Base-by-base conservation (phyloP, 352 stramenopile genomes). In the Globisporangium spinosum region DNA sequence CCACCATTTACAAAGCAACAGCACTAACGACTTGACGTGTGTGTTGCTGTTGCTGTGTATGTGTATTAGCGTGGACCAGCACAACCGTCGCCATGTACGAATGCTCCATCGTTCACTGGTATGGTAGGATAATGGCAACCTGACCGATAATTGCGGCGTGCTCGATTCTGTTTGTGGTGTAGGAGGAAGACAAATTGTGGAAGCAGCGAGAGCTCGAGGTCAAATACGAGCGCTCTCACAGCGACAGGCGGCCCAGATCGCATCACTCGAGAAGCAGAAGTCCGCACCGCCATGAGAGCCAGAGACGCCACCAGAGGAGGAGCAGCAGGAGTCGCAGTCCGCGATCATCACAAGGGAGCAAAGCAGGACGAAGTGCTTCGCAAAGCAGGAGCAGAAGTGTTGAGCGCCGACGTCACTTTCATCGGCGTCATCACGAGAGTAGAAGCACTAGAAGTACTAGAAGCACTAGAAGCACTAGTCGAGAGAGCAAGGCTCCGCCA, bases 121-220 rank as follows among this genome's bases (percentile, higher is more conserved):
- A 23, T 40, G 53, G 9, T 10, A 40, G n/a, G 43, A 47, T 35
- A 7, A 8, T n/a, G 29, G 8, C 4, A 23, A 29, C 7, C 17
- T 15, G 56, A 56, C 29, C 23, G 3, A 49, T 43, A 32, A 32
- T 32, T 32, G 29, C 3, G 29, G 29, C 29, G 29, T 32, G 29
- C 29, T 32, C 29, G 29, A 32, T 32, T 32, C 29, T 32, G 29
- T 32, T 32, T 32, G 29, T 32, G 29, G 29, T 32, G 29, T 32
- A 82, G 75, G 77, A 87, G 38, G 80, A 90, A 56, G 82, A 87
- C 9, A 85, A 80, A 53, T 86, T 72, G 73, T 91, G 83, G 83
- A 87, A 68, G 25, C 60, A 80, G 54, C 68, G 75, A 22, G 66
- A 74, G 23, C 76, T 90, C 35, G 73, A 85, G 63, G 58, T 68